Evolutionary conservation across 2,329 filamentous ascomycete species (phyloP), one percentile per base, ranked within the genome.

Genomic region (Aspergillus tamarii): DNA sequence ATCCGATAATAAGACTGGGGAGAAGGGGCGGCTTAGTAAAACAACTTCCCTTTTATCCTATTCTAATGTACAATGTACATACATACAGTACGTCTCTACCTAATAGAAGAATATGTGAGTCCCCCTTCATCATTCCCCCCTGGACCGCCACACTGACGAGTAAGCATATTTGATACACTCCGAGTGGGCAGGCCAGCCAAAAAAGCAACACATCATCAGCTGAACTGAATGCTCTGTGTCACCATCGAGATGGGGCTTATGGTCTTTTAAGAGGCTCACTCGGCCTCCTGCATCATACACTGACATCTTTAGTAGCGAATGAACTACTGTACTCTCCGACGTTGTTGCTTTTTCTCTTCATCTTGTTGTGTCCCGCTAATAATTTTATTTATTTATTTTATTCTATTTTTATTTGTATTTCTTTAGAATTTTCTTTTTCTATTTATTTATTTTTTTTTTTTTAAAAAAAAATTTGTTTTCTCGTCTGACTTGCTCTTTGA

Each of bases 121-220:
- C 39, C 19, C 19, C 39, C 10, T 26, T 4, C 26, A 26, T 19
- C 8, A 9, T 19, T 7, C 8, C 39, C 16, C 16, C n/a, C 52
- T 54, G 32, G 50, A 34, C 9, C 21, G 52, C 11, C 30, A 36
- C 6, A 11, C 30, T 21, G 32, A 34, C 5, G 21, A 23, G 52
- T n/a, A 16, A 30, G 30, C 28, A 36, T 54, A 21, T 3, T n/a
- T 54, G 19, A 54, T 54, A 34, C 52, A 54, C 52, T 54, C 52
- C 30, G 52, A 55, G 21, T 55, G 52, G 52, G 41, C 16, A 21
- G 52, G 26, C 8, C 2, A 54, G 30, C 50, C 50, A 32, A 36
- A 55, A 55, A 55, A 39, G 52, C 32, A 55, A 39, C 32, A 39
- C 52, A 39, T 36, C 32, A 16, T 55, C 52, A 41, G 32, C 52